Conservation (phyloP, 305 asterid species). For the Fraxinus paxiana region DNA sequence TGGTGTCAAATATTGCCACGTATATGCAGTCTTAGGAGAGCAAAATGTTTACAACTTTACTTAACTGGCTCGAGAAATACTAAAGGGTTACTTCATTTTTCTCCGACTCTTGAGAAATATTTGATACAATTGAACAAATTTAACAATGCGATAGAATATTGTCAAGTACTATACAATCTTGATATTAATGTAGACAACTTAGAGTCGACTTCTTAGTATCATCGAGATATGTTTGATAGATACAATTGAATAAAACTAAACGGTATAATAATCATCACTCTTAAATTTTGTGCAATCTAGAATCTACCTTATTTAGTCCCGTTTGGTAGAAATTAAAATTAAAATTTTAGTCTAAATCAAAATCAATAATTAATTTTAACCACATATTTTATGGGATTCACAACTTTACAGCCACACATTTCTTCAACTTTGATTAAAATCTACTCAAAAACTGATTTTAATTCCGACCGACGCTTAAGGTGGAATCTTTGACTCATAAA, state of each 20-base stretch:
- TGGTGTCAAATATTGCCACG: constrained; percentile 12
- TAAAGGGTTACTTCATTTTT: constrained; percentile 1
- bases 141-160: neutral
- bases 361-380: too few relatives aligned
- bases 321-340: too few relatives aligned
- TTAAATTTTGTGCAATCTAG: too few relatives aligned
- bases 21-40: neutral
- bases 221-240: too few relatives aligned
- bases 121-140: neutral
- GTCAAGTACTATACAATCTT: neutral
- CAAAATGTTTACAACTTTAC: neutral
- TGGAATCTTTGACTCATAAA: neutral
- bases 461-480: neutral
- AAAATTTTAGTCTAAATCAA: too few relatives aligned
- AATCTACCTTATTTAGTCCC: too few relatives aligned
- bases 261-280: too few relatives aligned
- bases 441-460: too few relatives aligned
- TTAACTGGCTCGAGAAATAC: constrained; percentile 5
- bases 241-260: too few relatives aligned
- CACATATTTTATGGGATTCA: too few relatives aligned
- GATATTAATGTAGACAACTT: neutral
- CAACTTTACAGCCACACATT: too few relatives aligned
- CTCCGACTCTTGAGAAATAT: neutral
- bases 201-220: neutral
- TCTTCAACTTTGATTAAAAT: too few relatives aligned